Evolutionary conservation across 768 basidiomycete species (phyloP).

Genomic region (Cytidiella melzeri): DNA sequence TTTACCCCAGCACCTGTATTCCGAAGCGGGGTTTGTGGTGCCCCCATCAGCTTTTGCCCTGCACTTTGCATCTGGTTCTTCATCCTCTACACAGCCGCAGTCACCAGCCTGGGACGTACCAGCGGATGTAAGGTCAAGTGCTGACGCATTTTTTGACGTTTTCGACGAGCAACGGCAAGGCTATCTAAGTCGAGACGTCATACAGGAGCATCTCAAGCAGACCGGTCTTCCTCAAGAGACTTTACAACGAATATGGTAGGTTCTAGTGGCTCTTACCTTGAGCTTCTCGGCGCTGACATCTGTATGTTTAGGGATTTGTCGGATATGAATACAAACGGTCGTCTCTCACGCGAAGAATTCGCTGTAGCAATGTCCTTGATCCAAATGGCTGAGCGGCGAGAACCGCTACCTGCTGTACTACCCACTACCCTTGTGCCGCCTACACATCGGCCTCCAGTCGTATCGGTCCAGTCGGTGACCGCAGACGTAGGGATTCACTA

Average conservation of each 20-base stretch:
- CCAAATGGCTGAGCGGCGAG: constrained; percentile 13
- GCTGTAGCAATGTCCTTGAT: constrained; percentile 18
- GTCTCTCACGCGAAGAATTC: constrained; percentile 83
- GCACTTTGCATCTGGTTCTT: not conserved
- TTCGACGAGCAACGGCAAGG: constrained; percentile 73
- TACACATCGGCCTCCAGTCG: not conserved
- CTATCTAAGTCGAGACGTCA: constrained; percentile 81
- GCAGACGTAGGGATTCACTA: not conserved
- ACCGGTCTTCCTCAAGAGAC: constrained; percentile 72
- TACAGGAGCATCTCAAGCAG: constrained; percentile 90
- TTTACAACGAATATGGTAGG: constrained; percentile 86
- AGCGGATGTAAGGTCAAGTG: constrained; percentile 63
- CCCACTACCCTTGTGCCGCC: constrained; percentile 8
- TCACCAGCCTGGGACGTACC: constrained; percentile 69
- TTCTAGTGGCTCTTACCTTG: too few relatives aligned
- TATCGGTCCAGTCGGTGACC: not conserved
- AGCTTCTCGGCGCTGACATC: not conserved
- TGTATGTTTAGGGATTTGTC: constrained; percentile 74
- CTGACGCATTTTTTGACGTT: constrained; percentile 77
- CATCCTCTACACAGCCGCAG: not conserved
- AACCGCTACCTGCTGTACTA: constrained; percentile 14
- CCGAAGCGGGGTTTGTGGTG: constrained; percentile 24
- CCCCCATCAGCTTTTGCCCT: not conserved
- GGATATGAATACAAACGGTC: constrained; percentile 82
- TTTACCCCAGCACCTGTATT: constrained; percentile 42